Evolutionary conservation across 140 eudicot genomes (phyloP), one percentile per base, ranked within the genome.

Genomic region (Erigeron philadelphicus): DNA sequence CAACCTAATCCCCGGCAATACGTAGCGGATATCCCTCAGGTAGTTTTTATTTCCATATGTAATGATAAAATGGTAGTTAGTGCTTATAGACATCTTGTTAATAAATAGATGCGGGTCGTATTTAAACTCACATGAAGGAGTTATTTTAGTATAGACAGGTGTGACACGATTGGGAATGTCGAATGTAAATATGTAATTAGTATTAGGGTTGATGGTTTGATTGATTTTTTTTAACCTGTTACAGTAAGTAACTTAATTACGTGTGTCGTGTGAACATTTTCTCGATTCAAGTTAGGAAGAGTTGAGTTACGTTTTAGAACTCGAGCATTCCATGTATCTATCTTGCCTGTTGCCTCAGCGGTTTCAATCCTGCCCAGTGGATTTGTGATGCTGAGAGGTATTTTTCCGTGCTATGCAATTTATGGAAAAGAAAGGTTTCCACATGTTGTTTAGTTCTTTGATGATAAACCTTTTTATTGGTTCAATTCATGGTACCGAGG

Each of bases 11-110:
- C 96, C 12, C 82, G 98, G 12, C 98, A 93, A 83, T 93, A 93
- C 66, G 96, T 93, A 76, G 98, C 98, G 0, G 88, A 93, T 25
- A 93, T 93, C 44, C 96, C 96, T 50, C 95, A 84, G 96, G 98
- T 86, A 17, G 68, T 61, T 31, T 57, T 25, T 58, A 35, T 9
- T 58, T 6, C 49, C 13, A 65, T 16, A 7, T 67, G 12, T 13
- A 31, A 31, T 31, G 38, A 31, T 31, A 0, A 21, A 21, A 7
- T 45, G 12, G 9, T 7, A 6, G 12, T 45, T 15, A 13, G 9
- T 52, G 7, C 4, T n/a, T 12, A 16, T 52, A 52, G 11, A 52
- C 0, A 52, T 7, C 3, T 6, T 31, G 4, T 31, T 31, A 31
- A 2, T 4, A 31, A 31, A 31, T 31, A 31, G 38, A 31, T 31